Conservation (phyloP, 208 protist species). For the Willaertia magna region DNA sequence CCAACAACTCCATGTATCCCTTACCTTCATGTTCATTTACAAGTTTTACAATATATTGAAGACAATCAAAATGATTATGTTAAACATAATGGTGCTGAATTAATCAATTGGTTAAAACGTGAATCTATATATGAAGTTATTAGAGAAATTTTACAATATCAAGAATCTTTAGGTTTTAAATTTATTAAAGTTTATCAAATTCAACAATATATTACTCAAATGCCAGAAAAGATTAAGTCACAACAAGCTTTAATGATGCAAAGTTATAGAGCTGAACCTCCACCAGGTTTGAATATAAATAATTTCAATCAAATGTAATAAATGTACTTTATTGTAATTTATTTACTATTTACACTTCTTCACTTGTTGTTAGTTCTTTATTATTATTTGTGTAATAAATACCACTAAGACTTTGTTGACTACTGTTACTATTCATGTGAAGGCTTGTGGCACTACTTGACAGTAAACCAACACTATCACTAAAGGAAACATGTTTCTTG, state of each 20-base stretch:
- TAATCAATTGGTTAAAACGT: conserved; percentile 32
- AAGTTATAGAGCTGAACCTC: background rate
- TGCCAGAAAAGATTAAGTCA: background rate
- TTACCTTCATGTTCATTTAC: conserved; percentile 23
- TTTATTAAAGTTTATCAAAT: conserved; percentile 28
- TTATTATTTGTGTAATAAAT: too few relatives aligned
- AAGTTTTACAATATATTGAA: conserved; percentile 23
- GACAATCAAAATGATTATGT: background rate
- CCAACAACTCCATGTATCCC: conserved; percentile 11
- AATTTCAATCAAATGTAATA: too few relatives aligned
- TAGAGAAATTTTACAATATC: conserved; percentile 25
- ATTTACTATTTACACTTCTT: too few relatives aligned
- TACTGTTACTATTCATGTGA: too few relatives aligned
- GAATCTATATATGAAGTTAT: conserved; percentile 21
- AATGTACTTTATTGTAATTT: too few relatives aligned
- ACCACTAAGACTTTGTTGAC: too few relatives aligned
- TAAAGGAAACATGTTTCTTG: too few relatives aligned
- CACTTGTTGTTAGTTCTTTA: too few relatives aligned
- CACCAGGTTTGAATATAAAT: too few relatives aligned
- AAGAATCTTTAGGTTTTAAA: conserved; percentile 26
- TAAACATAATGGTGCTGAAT: conserved; percentile 2
- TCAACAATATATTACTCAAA: background rate
- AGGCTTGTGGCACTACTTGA: too few relatives aligned
- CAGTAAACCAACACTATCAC: too few relatives aligned
- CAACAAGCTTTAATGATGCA: background rate